Percentiles rank a stretch among this genome's conserved stretches.
These are phyloP conservation scores for Panaeolus papilionaceus DNA, from an alignment of 768 basidiomycete genomes.

Conservation along the genomic window DNA sequence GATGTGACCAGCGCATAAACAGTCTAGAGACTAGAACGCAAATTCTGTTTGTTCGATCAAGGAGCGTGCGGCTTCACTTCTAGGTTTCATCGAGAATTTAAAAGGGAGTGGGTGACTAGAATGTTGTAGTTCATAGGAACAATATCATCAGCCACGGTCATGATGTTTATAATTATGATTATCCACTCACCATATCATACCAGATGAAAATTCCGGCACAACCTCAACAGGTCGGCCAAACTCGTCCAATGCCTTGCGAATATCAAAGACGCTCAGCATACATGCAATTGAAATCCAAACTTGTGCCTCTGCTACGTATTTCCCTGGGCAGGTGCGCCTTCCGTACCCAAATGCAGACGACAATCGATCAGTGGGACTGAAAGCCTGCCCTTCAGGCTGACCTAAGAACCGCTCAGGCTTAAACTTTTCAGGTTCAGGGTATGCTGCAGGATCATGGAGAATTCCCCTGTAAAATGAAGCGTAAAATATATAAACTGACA, in stretches of 20 bases:
- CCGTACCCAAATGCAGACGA: conserved; percentile 50
- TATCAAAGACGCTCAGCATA: conserved; percentile 48
- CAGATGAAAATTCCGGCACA: conserved; percentile 44
- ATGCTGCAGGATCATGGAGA: conserved; percentile 52
- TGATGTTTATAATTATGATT: background rate
- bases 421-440: conserved; percentile 53
- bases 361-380: conserved; percentile 40
- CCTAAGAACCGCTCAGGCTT: conserved; percentile 55
- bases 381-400: conserved; percentile 31
- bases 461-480: conserved; percentile 45
- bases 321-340: conserved; percentile 54
- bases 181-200: conserved; percentile 47
- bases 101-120: conserved; percentile 42
- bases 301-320: conserved; percentile 49
- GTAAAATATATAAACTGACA: background rate
- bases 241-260: conserved; percentile 43
- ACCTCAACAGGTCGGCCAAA: conserved; percentile 38
- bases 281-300: conserved; percentile 53
- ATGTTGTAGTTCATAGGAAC: background rate
- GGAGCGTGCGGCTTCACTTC: conserved; percentile 32
- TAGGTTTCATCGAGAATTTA: conserved; percentile 38
- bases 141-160: background rate
- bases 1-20: background rate
- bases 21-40: conserved; percentile 20
- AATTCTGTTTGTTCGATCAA: conserved; percentile 40